A percentile compares a stretch with the other conserved stretches of the same genome.
phyloP scores from a whole-genome alignment of 306 rosid species.

The Adenanthera pavonina region DNA sequence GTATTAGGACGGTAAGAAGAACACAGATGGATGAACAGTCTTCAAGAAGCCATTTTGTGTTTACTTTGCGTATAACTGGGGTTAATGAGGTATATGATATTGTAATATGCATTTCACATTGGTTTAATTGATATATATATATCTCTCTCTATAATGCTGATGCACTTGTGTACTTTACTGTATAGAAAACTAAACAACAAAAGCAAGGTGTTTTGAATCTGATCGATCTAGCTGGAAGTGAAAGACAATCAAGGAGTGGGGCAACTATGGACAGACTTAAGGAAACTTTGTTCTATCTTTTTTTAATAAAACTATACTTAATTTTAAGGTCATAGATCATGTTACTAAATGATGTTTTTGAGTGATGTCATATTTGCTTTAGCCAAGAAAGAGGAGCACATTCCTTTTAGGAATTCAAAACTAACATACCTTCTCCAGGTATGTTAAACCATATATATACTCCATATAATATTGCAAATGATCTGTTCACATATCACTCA shows the following conservation, averaged over 20 bases:
- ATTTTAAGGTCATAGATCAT: not conserved
- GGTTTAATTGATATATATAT: not conserved
- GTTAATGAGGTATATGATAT: conserved; percentile 69
- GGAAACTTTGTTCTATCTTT: conserved; percentile 68
- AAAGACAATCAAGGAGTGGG: conserved; percentile 88
- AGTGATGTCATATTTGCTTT: conserved; percentile 91
- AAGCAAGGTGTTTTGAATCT: conserved; percentile 92
- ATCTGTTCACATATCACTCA: not conserved
- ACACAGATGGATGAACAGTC: conserved; percentile 98
- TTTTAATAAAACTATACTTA: conserved; percentile 16
- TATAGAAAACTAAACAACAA: conserved; percentile 87
- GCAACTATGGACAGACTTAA: conserved; percentile 93
- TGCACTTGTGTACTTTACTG: conserved; percentile 28
- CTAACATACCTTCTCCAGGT: conserved; percentile 96
- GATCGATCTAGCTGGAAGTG: conserved; percentile 95
- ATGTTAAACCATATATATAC: conserved; percentile 6
- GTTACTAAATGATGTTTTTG: conserved; percentile 46
- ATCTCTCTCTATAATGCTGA: not conserved
- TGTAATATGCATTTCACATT: not conserved
- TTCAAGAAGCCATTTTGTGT: conserved; percentile 93
- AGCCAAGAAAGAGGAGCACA: conserved; percentile 92
- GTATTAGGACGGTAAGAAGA: conserved; percentile 82
- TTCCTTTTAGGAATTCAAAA: conserved; percentile 93
- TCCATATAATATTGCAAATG: not conserved
- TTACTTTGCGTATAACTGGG: conserved; percentile 87